Evolutionary conservation across 192 early-diverging fungal genomes (phyloP), one percentile per base, ranked within the genome.

Genomic region (Entomortierella beljakovae): DNA sequence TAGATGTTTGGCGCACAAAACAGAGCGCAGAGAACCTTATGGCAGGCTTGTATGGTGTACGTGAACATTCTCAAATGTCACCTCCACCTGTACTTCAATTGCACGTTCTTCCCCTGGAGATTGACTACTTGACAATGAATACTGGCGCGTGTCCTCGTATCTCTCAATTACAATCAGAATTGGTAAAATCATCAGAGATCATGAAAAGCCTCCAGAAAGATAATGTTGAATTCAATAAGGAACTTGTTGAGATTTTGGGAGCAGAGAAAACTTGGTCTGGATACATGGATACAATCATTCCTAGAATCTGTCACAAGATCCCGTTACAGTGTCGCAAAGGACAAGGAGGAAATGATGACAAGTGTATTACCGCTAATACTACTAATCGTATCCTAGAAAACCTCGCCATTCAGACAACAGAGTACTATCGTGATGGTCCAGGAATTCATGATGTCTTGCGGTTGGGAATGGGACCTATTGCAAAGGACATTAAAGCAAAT

Each of bases 21-120:
- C 75, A 79, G 29, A 79, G 75, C 48, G 75, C 75, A 1, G 75
- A 79, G 53, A 64, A 79, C 38, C 22, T 79, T 9, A 79, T 79
- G 75, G 68, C 68, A 70, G 75, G 75, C 46, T 22, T 79, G 6
- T 79, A 79, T 35, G 75, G 75, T 8, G 32, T 54, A 6, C 53
- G 54, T 32, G 20, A 4, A 0, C 34, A 65, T 18, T 52, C 37
- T 16, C 29, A 38, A n/a, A 20, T 11, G 5, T 8, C 35, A 5
- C 49, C 57, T 11, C 69, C 61, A 22, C 75, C 75, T 23, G 57
- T 79, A 0, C 42, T 79, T 20, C 54, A 64, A 8, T 70, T 79
- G 25, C 75, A 79, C 32, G 65, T 57, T 22, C 56, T 79, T 13
- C 75, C 75, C 3, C 18, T 18, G 29, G 75, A 79, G 25, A 64